phyloP scores from a whole-genome alignment of 2,329 filamentous ascomycete genomes.

The Paecilomyces formosus region DNA sequence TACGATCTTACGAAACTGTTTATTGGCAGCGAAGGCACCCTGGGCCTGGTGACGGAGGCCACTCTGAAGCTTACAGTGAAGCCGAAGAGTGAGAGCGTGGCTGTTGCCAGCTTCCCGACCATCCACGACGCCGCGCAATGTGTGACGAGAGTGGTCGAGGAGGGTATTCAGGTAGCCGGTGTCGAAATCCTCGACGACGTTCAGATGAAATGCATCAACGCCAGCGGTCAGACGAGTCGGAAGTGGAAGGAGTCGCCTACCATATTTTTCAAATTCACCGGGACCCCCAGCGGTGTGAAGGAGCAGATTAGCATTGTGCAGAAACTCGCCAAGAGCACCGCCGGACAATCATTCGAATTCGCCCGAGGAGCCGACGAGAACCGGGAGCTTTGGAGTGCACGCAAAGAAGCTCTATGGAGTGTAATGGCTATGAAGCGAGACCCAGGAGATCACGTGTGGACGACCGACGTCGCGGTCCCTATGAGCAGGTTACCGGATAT shows the following conservation, averaged over 20 bases:
- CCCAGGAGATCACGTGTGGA: constrained; percentile 61
- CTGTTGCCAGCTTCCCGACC: constrained; percentile 59
- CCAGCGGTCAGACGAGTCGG: constrained; percentile 36
- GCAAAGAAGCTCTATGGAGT: constrained; percentile 68
- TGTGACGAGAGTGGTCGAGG: constrained; percentile 69
- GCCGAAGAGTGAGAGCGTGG: constrained; percentile 72
- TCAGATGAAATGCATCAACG: constrained; percentile 69
- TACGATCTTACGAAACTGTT: constrained; percentile 88
- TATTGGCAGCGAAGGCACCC: constrained; percentile 83
- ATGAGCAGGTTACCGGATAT: constrained; percentile 64
- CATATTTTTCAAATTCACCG: constrained; percentile 69
- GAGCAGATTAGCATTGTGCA: constrained; percentile 56
- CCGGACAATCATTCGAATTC: constrained; percentile 59
- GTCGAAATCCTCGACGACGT: constrained; percentile 88
- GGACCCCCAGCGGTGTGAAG: constrained; percentile 56
- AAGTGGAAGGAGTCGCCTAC: constrained; percentile 64
- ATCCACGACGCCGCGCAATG: constrained; percentile 69
- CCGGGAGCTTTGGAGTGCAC: constrained; percentile 64
- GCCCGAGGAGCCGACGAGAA: constrained; percentile 58
- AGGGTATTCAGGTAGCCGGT: constrained; percentile 80
- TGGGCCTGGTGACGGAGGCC: constrained; percentile 86
- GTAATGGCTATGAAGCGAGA: constrained; percentile 58
- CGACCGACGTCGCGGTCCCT: constrained; percentile 73
- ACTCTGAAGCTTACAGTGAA: constrained; percentile 78
- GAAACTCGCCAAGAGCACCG: constrained; percentile 48